A percentile compares a stretch with the other conserved stretches of the same genome.
Conservation (phyloP, 2,329 filamentous ascomycete species). For the Fusarium sp. region DNA sequence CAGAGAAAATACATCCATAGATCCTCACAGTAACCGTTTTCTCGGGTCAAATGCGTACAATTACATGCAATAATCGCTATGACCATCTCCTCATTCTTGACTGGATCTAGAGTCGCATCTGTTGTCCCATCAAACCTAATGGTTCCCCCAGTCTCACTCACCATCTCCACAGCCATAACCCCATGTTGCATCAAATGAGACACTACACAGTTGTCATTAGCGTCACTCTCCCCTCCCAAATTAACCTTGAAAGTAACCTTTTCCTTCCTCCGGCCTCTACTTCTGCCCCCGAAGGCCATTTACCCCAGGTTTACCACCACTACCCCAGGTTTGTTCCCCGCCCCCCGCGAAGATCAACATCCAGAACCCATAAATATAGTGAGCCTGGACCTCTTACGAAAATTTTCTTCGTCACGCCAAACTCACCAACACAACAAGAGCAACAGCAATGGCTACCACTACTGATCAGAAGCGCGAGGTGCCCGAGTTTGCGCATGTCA, state of each 20-base stretch:
- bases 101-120: background rate
- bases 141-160: background rate
- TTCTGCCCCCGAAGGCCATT: constrained; percentile 27
- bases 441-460: constrained; percentile 9
- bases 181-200: constrained; percentile 5
- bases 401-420: background rate
- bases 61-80: background rate
- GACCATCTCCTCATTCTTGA: background rate
- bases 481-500: constrained; percentile 34
- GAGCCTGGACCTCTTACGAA: background rate
- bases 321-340: constrained; percentile 31
- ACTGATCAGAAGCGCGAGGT: constrained; percentile 19
- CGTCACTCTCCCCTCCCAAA: background rate
- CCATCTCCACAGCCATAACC: constrained; percentile 14
- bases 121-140: background rate
- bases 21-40: background rate
- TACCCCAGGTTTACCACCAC: constrained; percentile 11
- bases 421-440: background rate
- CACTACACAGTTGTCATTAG: background rate
- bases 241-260: constrained; percentile 5
- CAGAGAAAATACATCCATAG: too few species aligned
- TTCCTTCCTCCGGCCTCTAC: constrained; percentile 11
- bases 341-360: constrained; percentile 21
- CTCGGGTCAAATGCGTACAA: background rate
- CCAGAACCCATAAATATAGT: constrained; percentile 27